These are phyloP conservation scores for Glycine soja DNA, from an alignment of 306 rosid species.

Conservation along the genomic window DNA sequence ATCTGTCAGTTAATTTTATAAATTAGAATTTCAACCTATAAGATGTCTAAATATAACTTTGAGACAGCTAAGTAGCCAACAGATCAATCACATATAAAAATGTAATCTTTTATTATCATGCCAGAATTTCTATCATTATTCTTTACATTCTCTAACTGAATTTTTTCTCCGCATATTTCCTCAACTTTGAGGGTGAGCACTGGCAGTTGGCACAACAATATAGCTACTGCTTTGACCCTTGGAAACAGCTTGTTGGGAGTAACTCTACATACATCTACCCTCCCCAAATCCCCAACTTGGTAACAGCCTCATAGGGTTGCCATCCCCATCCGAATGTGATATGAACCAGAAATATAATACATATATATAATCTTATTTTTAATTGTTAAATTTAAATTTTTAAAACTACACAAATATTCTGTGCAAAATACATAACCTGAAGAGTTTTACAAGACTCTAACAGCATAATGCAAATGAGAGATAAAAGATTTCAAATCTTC, in stretches of 20 bases:
- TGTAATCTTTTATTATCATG: neutral
- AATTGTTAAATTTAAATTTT: neutral
- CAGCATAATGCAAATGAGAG: neutral
- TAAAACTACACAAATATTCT: neutral
- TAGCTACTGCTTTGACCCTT: neutral
- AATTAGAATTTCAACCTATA: neutral
- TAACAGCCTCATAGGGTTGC: neutral
- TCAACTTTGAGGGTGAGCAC: neutral
- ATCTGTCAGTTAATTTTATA: slow-evolving; percentile 24
- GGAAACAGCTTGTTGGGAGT: neutral
- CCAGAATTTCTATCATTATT: neutral
- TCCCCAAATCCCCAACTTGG: neutral
- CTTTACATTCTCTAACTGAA: neutral
- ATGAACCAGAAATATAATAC: neutral
- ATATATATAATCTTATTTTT: neutral
- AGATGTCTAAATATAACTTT: slow-evolving; percentile 11
- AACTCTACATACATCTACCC: neutral
- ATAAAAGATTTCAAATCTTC: slow-evolving; percentile 10
- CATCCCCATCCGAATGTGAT: neutral
- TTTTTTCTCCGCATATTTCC: neutral
- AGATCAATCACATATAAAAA: slow-evolving; percentile 7
- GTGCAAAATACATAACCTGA: neutral
- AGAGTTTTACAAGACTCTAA: slow-evolving; percentile 12
- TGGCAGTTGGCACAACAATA: neutral
- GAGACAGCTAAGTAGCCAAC: neutral